Evolutionary conservation across 495 filamentous ascomycete genomes (phyloP).

Genomic region (Poronia punctata): DNA sequence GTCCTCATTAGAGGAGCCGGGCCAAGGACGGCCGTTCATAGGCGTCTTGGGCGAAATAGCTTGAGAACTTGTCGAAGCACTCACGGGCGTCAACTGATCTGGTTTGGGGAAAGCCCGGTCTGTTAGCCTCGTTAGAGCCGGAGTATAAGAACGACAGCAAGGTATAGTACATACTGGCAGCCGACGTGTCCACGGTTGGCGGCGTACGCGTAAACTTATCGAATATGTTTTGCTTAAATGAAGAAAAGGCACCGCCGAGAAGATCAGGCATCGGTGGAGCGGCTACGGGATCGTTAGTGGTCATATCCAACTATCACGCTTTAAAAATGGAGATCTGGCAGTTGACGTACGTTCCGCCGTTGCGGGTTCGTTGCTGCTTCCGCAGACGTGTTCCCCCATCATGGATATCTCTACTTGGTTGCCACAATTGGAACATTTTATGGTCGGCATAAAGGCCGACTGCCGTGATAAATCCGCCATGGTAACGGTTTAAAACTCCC

Average conservation of each 20-base stretch:
- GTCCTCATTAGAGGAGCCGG: constrained; percentile 27
- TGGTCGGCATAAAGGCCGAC: constrained; percentile 73
- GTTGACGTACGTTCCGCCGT: constrained; percentile 31
- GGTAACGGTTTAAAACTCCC: constrained; percentile 5
- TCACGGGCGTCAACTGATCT: constrained; percentile 55
- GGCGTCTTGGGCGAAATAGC: constrained; percentile 51
- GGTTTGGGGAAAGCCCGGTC: constrained; percentile 55
- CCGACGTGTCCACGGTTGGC: constrained; percentile 49
- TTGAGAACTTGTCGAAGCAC: constrained; percentile 49
- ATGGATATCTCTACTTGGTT: constrained; percentile 77
- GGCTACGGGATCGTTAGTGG: constrained; percentile 19
- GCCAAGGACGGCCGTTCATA: constrained; percentile 27
- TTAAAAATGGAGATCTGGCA: constrained; percentile 3
- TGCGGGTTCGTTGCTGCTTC: constrained; percentile 23
- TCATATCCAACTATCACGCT: neutral
- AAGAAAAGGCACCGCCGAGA: constrained; percentile 20
- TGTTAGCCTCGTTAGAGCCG: constrained; percentile 32
- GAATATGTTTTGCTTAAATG: constrained; percentile 25
- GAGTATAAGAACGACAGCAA: neutral
- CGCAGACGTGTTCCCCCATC: constrained; percentile 87
- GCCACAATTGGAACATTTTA: constrained; percentile 93
- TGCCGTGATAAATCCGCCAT: constrained; percentile 48
- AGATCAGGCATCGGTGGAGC: constrained; percentile 34
- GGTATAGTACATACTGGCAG: constrained; percentile 48
- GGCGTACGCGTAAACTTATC: constrained; percentile 33